Base-by-base conservation (phyloP, 345 rosid species). In the Gossypium arboreum region DNA sequence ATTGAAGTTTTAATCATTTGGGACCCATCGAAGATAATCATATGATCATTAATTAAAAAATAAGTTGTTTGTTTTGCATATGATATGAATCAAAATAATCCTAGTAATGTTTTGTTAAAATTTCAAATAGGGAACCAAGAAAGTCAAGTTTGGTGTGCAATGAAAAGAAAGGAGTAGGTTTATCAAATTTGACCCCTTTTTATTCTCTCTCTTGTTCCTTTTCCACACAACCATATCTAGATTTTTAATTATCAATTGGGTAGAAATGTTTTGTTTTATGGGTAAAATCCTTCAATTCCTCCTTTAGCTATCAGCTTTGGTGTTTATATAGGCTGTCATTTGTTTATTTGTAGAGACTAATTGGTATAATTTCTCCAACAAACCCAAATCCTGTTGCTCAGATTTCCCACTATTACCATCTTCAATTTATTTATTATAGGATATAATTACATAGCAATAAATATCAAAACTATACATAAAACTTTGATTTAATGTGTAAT, bases 381-480 rank as follows among this genome's bases (percentile, higher is more conserved):
- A 62, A 34, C 67, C 79, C 76, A 84, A 79, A 84, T 84, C 75
- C 79, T 73, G 66, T 57, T 75, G 18, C 66, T 44, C 73, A 83
- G 84, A 83, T 86, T 84, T 81, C 25, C 87, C 86, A 84, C 84
- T 86, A 34, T 77, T 69, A 16, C n/a, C 25, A 51, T 16, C 51
- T 74, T 69, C 62, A 50, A 57, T 62, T 77, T 72, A 62, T 74
- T 54, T 63, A 20, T 20, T 22, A 3, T 51, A 9, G 16, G 51
- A 2, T 47, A 47, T 47, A 47, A 47, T 47, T 47, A 47, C 51
- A 47, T 3, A 12, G 13, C 11, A 55, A 56, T 9, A 18, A 2
- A 56, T 17, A 52, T 52, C 57, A 17, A 3, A 54, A n/a, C 0
- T n/a, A n/a, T 54, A 17, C 18, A 54, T 54, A n/a, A 17, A 17